phyloP scores from a whole-genome alignment of 2,329 filamentous ascomycete species.

The Penicillium sp. region DNA sequence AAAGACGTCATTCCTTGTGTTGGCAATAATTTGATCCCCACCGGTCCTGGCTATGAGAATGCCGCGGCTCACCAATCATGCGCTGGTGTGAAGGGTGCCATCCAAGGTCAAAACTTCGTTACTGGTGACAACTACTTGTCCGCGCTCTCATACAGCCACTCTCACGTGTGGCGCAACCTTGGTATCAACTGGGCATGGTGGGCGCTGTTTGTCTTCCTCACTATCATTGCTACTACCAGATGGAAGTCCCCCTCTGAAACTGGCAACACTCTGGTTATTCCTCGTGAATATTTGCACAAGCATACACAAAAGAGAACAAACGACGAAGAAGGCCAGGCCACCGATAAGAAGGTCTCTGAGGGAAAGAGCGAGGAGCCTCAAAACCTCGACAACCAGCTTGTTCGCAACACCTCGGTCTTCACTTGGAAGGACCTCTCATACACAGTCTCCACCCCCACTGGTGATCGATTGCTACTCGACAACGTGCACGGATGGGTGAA shows the following conservation, averaged over 20 bases:
- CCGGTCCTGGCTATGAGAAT: constrained; percentile 34
- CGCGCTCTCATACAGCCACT: constrained; percentile 55
- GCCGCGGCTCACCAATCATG: constrained; percentile 27
- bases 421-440: constrained; percentile 75
- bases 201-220: constrained; percentile 60
- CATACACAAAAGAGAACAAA: constrained; percentile 27
- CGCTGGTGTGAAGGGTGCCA: constrained; percentile 59
- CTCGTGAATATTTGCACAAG: constrained; percentile 57
- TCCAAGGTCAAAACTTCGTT: constrained; percentile 50
- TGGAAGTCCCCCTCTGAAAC: constrained; percentile 59
- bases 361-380: constrained; percentile 21
- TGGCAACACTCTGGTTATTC: constrained; percentile 61
- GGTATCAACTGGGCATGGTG: constrained; percentile 66
- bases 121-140: constrained; percentile 61
- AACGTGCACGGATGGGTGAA: constrained; percentile 74
- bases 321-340: constrained; percentile 54
- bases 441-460: constrained; percentile 62
- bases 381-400: constrained; percentile 46
- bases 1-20: constrained; percentile 37
- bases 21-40: constrained; percentile 37
- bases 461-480: constrained; percentile 61
- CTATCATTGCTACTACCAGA: constrained; percentile 57
- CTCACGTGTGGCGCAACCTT: constrained; percentile 61
- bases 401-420: constrained; percentile 67
- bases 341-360: constrained; percentile 26